Evolutionary conservation across 345 rosid species (phyloP).

Genomic region (Lepidium africanum): DNA sequence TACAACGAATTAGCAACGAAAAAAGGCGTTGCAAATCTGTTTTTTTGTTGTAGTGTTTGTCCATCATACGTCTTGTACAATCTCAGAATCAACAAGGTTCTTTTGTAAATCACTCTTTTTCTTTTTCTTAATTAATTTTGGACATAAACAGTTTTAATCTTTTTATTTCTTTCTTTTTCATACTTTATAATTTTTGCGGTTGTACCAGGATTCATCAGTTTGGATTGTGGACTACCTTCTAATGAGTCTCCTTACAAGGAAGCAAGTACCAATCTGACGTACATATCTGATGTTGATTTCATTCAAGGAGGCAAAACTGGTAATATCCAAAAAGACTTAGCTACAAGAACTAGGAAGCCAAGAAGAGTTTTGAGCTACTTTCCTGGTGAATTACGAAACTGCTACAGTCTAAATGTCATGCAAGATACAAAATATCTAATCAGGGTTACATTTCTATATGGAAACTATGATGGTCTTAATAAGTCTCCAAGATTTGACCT

Average conservation of each 20-base stretch:
- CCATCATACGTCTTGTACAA: background rate
- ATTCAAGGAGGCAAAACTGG: conserved; percentile 16
- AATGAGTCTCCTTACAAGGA: conserved; percentile 15
- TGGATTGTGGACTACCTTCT: conserved; percentile 34
- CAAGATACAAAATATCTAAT: conserved; percentile 26
- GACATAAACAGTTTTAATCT: too few relatives aligned
- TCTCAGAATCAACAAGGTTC: too few relatives aligned
- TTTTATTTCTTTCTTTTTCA: too few relatives aligned
- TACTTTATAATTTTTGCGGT: too few relatives aligned
- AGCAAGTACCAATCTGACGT: background rate
- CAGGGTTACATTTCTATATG: conserved; percentile 23
- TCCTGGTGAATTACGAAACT: conserved; percentile 28
- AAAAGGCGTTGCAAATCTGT: too few relatives aligned
- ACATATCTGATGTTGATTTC: conserved; percentile 20
- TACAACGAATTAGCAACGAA: too few relatives aligned
- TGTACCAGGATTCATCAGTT: conserved; percentile 32
- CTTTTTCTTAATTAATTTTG: too few relatives aligned
- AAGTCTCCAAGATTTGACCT: conserved; percentile 25
- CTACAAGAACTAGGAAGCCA: background rate
- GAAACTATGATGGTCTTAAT: conserved; percentile 32
- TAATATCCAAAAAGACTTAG: background rate
- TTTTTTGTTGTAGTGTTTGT: too few relatives aligned
- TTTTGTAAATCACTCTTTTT: too few relatives aligned
- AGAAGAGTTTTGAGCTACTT: conserved; percentile 13
- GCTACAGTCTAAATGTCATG: conserved; percentile 20